These are phyloP conservation scores for Xylogone sp. DNA, from an alignment of 2,329 filamentous ascomycete species.

Conservation along the genomic window DNA sequence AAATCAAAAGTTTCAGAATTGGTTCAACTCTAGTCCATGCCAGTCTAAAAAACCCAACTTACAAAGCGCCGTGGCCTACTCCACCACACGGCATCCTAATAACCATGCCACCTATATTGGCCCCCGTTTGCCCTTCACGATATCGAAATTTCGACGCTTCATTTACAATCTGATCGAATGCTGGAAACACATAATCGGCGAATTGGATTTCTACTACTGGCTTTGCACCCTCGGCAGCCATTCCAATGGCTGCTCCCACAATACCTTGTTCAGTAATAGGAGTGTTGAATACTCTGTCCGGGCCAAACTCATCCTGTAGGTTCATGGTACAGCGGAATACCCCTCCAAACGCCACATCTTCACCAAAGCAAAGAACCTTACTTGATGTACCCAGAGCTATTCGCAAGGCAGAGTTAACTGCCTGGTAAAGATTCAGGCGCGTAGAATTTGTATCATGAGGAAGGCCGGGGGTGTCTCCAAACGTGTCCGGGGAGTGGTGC, in stretches of 20 bases:
- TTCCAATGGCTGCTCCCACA: conserved; percentile 65
- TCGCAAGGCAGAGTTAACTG: conserved; percentile 60
- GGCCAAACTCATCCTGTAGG: conserved; percentile 63
- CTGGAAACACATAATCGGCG: conserved; percentile 89
- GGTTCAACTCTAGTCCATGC: background rate
- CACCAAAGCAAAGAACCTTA: conserved; percentile 61
- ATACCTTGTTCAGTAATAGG: conserved; percentile 67
- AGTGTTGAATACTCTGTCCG: conserved; percentile 67
- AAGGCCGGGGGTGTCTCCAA: background rate
- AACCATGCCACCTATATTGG: conserved; percentile 72
- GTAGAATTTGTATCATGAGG: conserved; percentile 23
- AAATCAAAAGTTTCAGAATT: background rate
- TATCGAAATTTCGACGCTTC: conserved; percentile 88
- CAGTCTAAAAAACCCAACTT: too few relatives aligned
- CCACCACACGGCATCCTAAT: conserved; percentile 88
- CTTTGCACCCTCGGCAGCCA: conserved; percentile 37
- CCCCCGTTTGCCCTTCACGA: conserved; percentile 56
- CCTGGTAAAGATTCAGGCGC: conserved; percentile 61
- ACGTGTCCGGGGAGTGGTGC: conserved; percentile 23
- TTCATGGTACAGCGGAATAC: conserved; percentile 68
- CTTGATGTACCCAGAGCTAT: conserved; percentile 59
- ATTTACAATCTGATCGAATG: conserved; percentile 92
- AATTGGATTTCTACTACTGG: conserved; percentile 65
- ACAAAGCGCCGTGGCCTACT: conserved; percentile 82
- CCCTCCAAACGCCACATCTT: conserved; percentile 68